Base-by-base conservation (phyloP, 768 basidiomycete genomes). In the Russula vinacea region DNA sequence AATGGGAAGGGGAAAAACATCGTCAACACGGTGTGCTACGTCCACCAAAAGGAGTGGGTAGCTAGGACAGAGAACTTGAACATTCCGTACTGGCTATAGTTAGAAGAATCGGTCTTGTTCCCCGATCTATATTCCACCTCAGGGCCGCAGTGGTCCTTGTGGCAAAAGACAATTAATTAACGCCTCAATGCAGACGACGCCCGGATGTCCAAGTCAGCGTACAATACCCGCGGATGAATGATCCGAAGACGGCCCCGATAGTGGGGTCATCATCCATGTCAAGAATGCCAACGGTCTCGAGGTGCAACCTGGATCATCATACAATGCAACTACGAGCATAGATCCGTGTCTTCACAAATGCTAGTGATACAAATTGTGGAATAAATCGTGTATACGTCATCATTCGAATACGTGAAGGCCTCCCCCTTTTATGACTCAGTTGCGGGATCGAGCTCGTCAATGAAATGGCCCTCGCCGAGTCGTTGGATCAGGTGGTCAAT, bases 401-500 rank as follows among this genome's bases (percentile, higher is more conserved):
- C 24, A 19, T 44, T 17, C 52, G 17, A 44, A 42, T 16, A 14
- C 0, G 37, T 19, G 24, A 47, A 49, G 6, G n/a, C 5, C 2
- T 16, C 37, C n/a, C 29, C 17, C 54, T 16, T 57, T 65, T 59
- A 65, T 14, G 64, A 56, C 55, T 67, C 66, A 14, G 66, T 51
- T 56, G 49, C 32, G 2, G 52, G 66, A 29, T 67, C 66, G 11
- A 52, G 63, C 49, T 70, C 74, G 42, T 82, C 81, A 40, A 83
- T 76, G 47, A 73, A 78, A 71, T 88, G 84, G 14, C 89, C 90
- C 35, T 79, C 78, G 13, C 71, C 71, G 22, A 93, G 72, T 68
- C 81, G 79, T 64, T 84, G 78, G 49, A 90, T 87, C 45, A 90
- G 81, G 74, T 92, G 86, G 70, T 92, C 92, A 66, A 93, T 92